Percentiles rank a stretch among this genome's conserved stretches.
Evolutionary conservation across 305 asterid genomes (phyloP).

Genomic region (Fraxinus nigra): DNA sequence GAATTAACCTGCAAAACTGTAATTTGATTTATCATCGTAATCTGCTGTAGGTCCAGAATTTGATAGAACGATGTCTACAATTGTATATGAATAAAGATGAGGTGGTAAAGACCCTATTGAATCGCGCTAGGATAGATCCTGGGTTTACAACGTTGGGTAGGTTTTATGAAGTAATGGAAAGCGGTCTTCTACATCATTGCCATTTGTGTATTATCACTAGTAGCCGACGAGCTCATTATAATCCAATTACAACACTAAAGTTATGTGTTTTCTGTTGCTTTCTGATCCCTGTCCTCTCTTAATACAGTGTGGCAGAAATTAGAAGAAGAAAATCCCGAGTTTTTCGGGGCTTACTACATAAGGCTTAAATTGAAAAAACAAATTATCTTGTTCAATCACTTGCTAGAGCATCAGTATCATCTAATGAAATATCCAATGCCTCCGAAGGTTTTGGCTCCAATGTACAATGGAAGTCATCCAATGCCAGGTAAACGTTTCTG

Average conservation of each 20-base stretch:
- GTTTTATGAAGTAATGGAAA: conserved; percentile 14
- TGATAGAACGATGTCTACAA: conserved; percentile 87
- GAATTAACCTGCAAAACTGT: background rate
- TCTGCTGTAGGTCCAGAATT: conserved; percentile 71
- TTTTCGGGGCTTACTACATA: conserved; percentile 62
- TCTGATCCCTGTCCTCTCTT: conserved; percentile 11
- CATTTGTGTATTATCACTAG: background rate
- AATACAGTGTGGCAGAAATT: conserved; percentile 82
- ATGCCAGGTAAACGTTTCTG: conserved; percentile 44
- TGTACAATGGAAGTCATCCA: conserved; percentile 54
- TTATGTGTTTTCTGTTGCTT: background rate
- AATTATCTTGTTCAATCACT: conserved; percentile 81
- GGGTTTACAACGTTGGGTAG: conserved; percentile 91
- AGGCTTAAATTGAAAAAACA: conserved; percentile 83
- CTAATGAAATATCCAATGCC: conserved; percentile 77
- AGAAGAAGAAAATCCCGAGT: conserved; percentile 65
- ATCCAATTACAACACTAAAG: background rate
- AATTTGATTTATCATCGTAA: background rate
- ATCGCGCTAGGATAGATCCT: conserved; percentile 95
- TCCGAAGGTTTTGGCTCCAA: conserved; percentile 49
- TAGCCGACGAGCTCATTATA: background rate
- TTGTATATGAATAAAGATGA: conserved; percentile 89
- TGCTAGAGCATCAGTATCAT: conserved; percentile 82
- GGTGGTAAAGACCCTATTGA: conserved; percentile 85
- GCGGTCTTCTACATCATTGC: background rate